Base-by-base conservation (phyloP, 129 eudicot genomes). In the Centrapalus pauciflorus region DNA sequence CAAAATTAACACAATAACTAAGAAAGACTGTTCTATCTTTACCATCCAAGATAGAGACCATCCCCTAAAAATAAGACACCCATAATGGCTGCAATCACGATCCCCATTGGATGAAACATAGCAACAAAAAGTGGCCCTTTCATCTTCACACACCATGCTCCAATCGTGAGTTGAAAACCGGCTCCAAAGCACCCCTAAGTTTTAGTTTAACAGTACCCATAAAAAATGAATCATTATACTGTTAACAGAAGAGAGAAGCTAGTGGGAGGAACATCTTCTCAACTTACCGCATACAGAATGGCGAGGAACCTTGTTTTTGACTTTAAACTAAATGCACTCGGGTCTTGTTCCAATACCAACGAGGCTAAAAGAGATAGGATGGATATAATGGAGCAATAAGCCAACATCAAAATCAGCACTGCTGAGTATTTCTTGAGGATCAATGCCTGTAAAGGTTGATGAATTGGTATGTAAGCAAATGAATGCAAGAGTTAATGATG, bases 61-160 rank as follows among this genome's bases (percentile, higher is more conserved):
- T 88, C 88, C 25, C 84, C 88, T 24, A 77, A 54, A 54, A 88
- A 74, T 35, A 82, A 20, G 41, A 79, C 77, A 13, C 89, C 91
- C 49, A 77, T 27, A 46, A 61, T 66, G 10, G 70, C 86, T 29
- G 96, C 81, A 60, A 82, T 79, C 7, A 83, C 83, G 23, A 88
- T 79, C 13, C 83, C 96, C 23, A 88, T 14, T 2, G 96, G 96
- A 55, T 82, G 83, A 81, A 88, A 88, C 84, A 84, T 55, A 14
- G 84, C 80, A 51, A 76, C 88, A 66, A 88, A 88, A 64, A 88
- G 80, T 50, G 95, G 95, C 20, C 95, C 95, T 70, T 70, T 87
- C 75, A 64, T 80, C 24, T 63, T 73, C 67, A 86, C 82, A 57
- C 89, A 83, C 95, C 95, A 86, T 41, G 83, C 75, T 8, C 61